Evolutionary conservation across 192 early-diverging fungal genomes (phyloP), one percentile per base, ranked within the genome.

Genomic region (Coemansia sp.): DNA sequence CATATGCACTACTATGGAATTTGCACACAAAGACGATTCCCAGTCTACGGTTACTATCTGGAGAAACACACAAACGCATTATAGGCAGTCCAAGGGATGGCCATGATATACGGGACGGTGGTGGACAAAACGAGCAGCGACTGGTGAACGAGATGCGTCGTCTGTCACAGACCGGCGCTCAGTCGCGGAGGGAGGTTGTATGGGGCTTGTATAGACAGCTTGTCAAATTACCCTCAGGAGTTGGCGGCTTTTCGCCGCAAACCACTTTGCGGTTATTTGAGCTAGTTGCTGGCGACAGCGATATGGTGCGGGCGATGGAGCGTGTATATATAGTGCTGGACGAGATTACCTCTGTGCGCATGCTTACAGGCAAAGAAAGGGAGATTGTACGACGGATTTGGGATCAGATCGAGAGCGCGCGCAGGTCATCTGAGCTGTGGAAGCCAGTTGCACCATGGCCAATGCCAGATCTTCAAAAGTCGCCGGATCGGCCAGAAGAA

Each of bases 171-270:
- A 63, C 65, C 3, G 65, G 65, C 18, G 60, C 69, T 16, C 50
- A 26, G 22, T 52, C 63, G 16, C 69, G 67, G 16, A 53, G 73
- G 12, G 78, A 75, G 38, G 48, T 57, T 23, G 41, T 64, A 14
- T 81, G 78, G 78, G 64, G 65, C 0, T 28, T 74, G 10, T 81
- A 75, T 28, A 53, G 28, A 24, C 64, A 57, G 31, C 25, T 71
- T 4, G 56, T 49, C 7, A 4, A 61, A 10, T 7, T 50, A 26
- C 19, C 21, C 5, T 24, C 24, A 6, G 63, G 53, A 9, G 19
- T 24, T 21, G 61, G 24, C 28, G 47, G 28, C 21, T 47, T 81
- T n/a, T 49, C 68, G 9, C 44, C 62, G 5, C 28, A 24, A 0
- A 75, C 68, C 4, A 8, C 66, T 8, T 30, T 68, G 54, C 58